Conservation (phyloP, 2,329 filamentous ascomycete genomes). For the Aurifilum marmelostoma region DNA sequence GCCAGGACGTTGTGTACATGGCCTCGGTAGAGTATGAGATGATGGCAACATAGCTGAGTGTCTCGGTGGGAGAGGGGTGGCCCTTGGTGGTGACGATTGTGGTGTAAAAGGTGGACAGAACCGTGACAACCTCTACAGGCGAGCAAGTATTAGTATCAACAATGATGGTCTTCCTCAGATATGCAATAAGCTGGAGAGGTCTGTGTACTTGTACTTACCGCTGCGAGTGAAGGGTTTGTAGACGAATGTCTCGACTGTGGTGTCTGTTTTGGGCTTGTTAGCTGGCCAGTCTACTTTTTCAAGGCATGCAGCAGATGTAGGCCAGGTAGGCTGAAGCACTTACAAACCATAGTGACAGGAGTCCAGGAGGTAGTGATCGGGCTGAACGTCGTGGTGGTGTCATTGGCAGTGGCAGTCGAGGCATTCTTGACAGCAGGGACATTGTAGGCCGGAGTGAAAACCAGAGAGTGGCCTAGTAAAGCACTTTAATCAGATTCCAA, state of each 20-base stretch:
- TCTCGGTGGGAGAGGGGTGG: background rate
- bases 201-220: background rate
- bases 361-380: background rate
- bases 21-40: background rate
- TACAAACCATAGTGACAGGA: constrained; percentile 3
- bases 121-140: background rate
- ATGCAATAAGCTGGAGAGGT: background rate
- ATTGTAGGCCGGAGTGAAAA: background rate
- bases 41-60: background rate
- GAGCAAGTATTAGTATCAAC: background rate
- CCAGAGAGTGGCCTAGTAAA: background rate
- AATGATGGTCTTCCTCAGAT: background rate
- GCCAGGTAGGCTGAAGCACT: background rate
- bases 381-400: too few species aligned
- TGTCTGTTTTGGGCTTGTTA: background rate
- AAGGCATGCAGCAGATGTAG: background rate
- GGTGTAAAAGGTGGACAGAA: background rate
- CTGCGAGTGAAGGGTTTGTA: constrained; percentile 4
- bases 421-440: background rate
- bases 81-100: background rate
- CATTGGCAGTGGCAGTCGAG: background rate
- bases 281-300: background rate
- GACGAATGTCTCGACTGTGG: background rate
- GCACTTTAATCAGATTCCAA: background rate
- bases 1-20: constrained; percentile 2